Conservation (phyloP, 176 grass and related monocot genomes). For the Ananas comosus region DNA sequence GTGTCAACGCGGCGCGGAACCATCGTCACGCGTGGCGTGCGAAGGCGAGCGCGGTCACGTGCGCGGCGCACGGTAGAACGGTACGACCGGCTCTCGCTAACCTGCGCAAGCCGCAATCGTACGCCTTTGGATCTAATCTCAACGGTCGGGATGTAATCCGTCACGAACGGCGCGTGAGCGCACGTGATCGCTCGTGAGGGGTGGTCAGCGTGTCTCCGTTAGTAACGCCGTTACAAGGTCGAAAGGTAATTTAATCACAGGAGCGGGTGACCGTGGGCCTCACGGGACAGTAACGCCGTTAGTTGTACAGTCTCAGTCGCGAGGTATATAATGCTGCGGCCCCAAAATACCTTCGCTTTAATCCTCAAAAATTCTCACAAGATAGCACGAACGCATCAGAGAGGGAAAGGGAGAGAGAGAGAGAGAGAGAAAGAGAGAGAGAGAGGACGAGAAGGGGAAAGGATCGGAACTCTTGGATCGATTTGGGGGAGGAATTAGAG, state of each 20-base stretch:
- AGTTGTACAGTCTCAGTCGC: slow-evolving; percentile 17
- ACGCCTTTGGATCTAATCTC: background rate
- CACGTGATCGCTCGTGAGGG: background rate
- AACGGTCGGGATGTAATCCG: rapidly evolving
- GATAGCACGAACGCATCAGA: background rate
- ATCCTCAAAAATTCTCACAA: background rate
- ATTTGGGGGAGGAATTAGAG: slow-evolving; percentile 15
- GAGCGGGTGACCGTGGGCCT: slow-evolving; percentile 32
- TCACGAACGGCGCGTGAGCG: background rate
- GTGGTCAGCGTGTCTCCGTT: background rate
- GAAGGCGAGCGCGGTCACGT: background rate
- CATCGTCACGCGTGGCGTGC: slow-evolving; percentile 29
- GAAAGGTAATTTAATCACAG: slow-evolving; percentile 20
- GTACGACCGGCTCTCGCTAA: background rate
- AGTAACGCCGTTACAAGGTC: background rate
- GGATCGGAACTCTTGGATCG: slow-evolving; percentile 7
- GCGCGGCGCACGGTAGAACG: slow-evolving; percentile 10
- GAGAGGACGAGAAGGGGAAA: background rate
- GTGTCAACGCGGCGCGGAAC: slow-evolving; percentile 1
- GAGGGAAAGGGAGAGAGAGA: slow-evolving; percentile 20
- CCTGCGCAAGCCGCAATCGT: rapidly evolving
- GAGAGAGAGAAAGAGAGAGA: slow-evolving; percentile 17
- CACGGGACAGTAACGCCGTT: slow-evolving; percentile 14
- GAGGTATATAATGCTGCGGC: slow-evolving; percentile 28
- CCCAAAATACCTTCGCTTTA: slow-evolving; percentile 5